phyloP scores from a whole-genome alignment of 208 protist species.

The Leishmania martiniquensis region DNA sequence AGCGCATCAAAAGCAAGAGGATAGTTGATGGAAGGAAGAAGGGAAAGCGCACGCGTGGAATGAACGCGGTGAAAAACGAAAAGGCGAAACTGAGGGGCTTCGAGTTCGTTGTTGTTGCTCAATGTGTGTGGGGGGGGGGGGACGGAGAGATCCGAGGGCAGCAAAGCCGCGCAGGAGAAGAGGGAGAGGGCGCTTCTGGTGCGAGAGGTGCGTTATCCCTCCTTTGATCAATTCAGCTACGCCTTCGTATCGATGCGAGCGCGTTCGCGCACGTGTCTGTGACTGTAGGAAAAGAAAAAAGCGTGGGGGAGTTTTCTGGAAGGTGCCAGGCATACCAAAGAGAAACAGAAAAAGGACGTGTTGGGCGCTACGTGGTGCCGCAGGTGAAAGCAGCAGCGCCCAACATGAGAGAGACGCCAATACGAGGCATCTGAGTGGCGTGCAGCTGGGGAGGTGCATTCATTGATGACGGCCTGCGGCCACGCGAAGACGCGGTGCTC shows the following conservation, averaged over 20 bases:
- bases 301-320: no score
- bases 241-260: no score
- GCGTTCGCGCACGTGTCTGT: no score
- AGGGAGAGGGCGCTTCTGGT: neutral
- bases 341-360: neutral
- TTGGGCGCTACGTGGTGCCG: neutral
- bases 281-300: no score
- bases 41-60: neutral
- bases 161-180: neutral
- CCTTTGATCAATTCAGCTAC: neutral
- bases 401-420: conserved; percentile 7
- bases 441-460: neutral
- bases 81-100: neutral
- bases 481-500: neutral
- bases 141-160: no score
- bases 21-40: no score
- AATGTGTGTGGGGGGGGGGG: no score
- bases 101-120: no score
- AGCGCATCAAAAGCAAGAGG: no score
- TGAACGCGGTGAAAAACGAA: neutral
- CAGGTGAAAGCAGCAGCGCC: neutral
- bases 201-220: neutral
- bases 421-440: conserved; percentile 9
- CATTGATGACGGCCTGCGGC: neutral
- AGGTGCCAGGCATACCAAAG: neutral